Evolutionary conservation across 2,329 filamentous ascomycete genomes (phyloP), one percentile per base, ranked within the genome.

Genomic region (Myriangium duriaei): DNA sequence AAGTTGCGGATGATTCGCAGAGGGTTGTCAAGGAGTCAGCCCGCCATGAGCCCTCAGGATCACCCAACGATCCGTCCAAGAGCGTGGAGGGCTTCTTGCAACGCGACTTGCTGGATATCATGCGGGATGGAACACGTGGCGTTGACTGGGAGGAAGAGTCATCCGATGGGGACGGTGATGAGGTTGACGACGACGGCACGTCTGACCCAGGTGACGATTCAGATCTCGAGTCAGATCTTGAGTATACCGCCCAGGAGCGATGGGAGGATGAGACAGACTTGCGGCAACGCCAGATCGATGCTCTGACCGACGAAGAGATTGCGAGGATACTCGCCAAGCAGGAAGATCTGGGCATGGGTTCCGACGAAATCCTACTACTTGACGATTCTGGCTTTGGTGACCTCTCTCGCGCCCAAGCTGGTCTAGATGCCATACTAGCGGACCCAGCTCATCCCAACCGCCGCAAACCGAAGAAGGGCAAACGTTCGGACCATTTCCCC

Each of bases 311-410:
- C 44, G 76, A 78, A 52, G 65, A 70, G 13, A 61, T 82, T 28
- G 77, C 78, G 28, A 63, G 68, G 28, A 58, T 79, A 15, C 55
- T 81, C 18, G 62, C 70, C 36, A 77, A 75, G 52, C 71, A 77
- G 49, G 69, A 74, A 53, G 72, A 77, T 51, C 60, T 81, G 3
- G 79, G 78, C 6, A 59, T 81, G 30, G 69, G 65, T 2, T 65
- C 67, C 7, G 67, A 74, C 14, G 71, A 81, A 39, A 49, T 78
- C 3, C 39, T 79, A 11, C 59, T 80, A 3, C 70, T 74, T 41
- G 68, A 62, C 11, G 60, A 64, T 29, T 62, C 61, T 15, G 57
- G 52, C 17, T 45, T 31, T 12, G 51, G 52, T 33, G 55, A 57
- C 39, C 19, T 57, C 4, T 45, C 43, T 15, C 47, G 46, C n/a